Evolutionary conservation across 1,139 yeast species (phyloP).

Genomic region (Sugiyamaella xylanicola): DNA sequence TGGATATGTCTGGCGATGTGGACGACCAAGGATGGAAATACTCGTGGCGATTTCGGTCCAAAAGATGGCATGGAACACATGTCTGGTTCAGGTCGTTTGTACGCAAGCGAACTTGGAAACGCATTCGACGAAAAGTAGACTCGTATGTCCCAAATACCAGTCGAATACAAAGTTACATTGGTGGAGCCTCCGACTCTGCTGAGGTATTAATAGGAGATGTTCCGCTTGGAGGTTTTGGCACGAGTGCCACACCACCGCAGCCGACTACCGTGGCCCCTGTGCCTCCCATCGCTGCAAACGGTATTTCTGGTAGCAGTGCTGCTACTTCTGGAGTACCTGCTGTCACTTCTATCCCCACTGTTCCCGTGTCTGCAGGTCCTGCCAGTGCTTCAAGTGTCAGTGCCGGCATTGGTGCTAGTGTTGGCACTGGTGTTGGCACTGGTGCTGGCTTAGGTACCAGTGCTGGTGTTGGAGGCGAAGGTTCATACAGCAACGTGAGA

Average conservation of each 20-base stretch:
- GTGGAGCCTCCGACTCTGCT: not conserved
- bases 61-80: conserved; percentile 47
- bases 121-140: conserved; percentile 38
- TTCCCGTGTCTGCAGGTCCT: not conserved
- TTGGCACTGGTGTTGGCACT: not conserved
- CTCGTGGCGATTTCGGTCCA: conserved; percentile 46
- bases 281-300: not conserved
- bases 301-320: too few relatives aligned
- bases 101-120: conserved; percentile 46
- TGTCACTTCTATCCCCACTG: not conserved
- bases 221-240: not conserved
- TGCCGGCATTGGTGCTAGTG: not conserved
- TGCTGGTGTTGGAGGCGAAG: not conserved
- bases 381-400: too few relatives aligned
- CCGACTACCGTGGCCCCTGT: too few relatives aligned
- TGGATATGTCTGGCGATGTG: conserved; percentile 68
- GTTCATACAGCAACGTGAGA: not conserved
- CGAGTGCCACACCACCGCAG: too few relatives aligned
- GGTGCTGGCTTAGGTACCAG: not conserved
- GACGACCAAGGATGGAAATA: conserved; percentile 83
- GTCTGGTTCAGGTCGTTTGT: conserved; percentile 47
- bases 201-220: not conserved
- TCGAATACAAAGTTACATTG: not conserved
- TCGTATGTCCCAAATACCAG: not conserved
- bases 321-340: not conserved